Conservation (phyloP, 2,329 filamentous ascomycete species). For the Juglanconis sp. region DNA sequence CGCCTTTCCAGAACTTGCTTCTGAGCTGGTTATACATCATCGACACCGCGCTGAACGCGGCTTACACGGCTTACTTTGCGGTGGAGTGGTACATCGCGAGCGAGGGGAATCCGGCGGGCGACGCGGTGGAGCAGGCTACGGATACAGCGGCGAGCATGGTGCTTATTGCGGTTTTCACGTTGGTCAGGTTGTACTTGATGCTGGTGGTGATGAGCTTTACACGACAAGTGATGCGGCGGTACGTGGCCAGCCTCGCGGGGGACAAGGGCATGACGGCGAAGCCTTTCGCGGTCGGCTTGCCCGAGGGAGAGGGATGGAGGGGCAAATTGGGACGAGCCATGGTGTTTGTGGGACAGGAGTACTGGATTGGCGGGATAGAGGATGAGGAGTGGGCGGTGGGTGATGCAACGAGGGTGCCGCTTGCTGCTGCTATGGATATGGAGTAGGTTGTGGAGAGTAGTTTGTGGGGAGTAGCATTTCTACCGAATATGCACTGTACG, state of each 20-base stretch:
- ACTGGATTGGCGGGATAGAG: conserved; percentile 69
- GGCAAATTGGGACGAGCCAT: conserved; percentile 77
- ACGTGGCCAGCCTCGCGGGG: conserved; percentile 46
- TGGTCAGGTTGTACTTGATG: conserved; percentile 77
- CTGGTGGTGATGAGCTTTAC: conserved; percentile 82
- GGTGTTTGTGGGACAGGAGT: conserved; percentile 69
- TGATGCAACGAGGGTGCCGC: conserved; percentile 40
- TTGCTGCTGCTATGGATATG: neutral
- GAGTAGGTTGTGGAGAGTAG: conserved; percentile 12
- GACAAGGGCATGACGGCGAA: conserved; percentile 22
- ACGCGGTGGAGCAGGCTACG: conserved; percentile 36
- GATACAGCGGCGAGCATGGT: conserved; percentile 72
- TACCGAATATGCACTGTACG: neutral
- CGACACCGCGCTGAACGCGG: conserved; percentile 77
- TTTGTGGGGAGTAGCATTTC: neutral
- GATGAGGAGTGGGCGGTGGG: conserved; percentile 65
- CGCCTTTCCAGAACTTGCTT: conserved; percentile 73
- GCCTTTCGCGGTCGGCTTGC: conserved; percentile 66
- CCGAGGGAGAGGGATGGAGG: conserved; percentile 76
- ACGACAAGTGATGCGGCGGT: conserved; percentile 69
- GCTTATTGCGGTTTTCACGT: conserved; percentile 70
- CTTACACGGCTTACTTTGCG: conserved; percentile 79
- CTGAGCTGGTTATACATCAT: conserved; percentile 83
- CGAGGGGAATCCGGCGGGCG: conserved; percentile 18
- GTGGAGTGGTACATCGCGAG: conserved; percentile 77